Base-by-base conservation (phyloP, 2,329 filamentous ascomycete genomes). In the Beauveria caledonica region DNA sequence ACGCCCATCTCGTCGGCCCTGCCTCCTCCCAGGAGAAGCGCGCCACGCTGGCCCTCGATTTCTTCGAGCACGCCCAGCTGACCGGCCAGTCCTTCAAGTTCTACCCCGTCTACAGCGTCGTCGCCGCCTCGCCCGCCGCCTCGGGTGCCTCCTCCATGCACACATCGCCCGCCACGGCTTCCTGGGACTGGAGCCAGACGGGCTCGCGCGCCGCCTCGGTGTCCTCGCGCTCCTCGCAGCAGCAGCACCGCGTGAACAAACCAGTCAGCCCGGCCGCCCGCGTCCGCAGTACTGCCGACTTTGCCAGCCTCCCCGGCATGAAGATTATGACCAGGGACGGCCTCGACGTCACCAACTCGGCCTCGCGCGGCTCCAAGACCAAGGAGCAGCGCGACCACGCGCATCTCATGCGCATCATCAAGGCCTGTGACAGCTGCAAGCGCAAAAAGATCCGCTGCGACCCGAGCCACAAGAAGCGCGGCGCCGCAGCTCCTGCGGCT, bases 341-440 rank as follows among this genome's bases (percentile, higher is more conserved):
- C 52, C 73, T 74, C 46, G 85, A 87, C 68, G 80, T 87, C 60
- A 87, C 85, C 49, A 82, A 85, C 70, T 78, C 80, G 60, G 82
- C 82, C 15, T 84, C 82, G 17, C 78, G 84, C 44, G 83, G 84
- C 39, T 83, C 80, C 70, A 87, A 86, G 74, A 85, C 85, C 57
- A 85, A 85, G 76, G 84, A 86, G 75, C 84, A 87, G 75, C 79
- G 85, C 39, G 84, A 86, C 58, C 85, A 86, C 67, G 85, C 85
- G 6, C 84, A 86, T 65, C 73, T 86, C 51, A 87, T 87, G 82
- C 77, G 85, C 62, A 84, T 85, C 68, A 83, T 86, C 69, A 86
- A 86, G 74, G 85, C 85, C n/a, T 87, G 85, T 69, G 81, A 85
- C 48, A 75, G 76, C 62, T 87, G 85, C 74, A 76, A 78, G 62